A percentile compares a stretch with the other conserved stretches of the same genome.
Evolutionary conservation across 129 eudicot species (phyloP).

Genomic region (Rutidosis leptorrhynchoides): DNA sequence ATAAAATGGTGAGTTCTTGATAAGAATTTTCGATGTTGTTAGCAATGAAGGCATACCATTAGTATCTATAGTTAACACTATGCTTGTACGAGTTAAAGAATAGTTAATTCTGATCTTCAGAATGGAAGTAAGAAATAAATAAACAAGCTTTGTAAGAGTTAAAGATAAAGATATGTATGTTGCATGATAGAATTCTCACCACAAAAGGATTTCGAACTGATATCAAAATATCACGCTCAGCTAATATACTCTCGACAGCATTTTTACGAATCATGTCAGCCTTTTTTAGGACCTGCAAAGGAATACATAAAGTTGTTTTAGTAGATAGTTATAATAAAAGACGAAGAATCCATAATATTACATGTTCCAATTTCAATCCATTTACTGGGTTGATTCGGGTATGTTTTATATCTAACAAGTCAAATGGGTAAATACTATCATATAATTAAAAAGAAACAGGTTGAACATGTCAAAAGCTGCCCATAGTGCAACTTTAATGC

Average conservation of each 20-base stretch:
- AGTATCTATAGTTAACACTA: neutral
- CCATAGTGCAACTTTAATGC: neutral
- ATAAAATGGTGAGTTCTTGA: neutral
- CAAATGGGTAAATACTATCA: neutral
- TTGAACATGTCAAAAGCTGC: neutral
- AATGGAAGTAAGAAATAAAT: neutral
- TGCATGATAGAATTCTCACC: slow-evolving; percentile 54
- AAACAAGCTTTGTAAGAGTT: neutral
- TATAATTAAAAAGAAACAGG: neutral
- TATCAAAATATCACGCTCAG: slow-evolving; percentile 90
- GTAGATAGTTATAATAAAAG: slow-evolving; percentile 8
- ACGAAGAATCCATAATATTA: slow-evolving; percentile 8
- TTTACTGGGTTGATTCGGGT: neutral
- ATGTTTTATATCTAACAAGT: slow-evolving; percentile 3
- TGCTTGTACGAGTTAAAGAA: neutral
- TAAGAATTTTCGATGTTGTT: neutral
- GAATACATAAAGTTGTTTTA: neutral
- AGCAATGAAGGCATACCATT: neutral
- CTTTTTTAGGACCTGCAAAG: slow-evolving; percentile 77
- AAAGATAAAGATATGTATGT: neutral
- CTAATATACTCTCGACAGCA: slow-evolving; percentile 97
- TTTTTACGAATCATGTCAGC: slow-evolving; percentile 98
- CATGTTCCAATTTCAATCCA: neutral
- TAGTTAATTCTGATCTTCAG: neutral
- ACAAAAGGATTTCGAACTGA: slow-evolving; percentile 99